Base-by-base conservation (phyloP, 2,329 filamentous ascomycete genomes). In the Colletotrichum scovillei region DNA sequence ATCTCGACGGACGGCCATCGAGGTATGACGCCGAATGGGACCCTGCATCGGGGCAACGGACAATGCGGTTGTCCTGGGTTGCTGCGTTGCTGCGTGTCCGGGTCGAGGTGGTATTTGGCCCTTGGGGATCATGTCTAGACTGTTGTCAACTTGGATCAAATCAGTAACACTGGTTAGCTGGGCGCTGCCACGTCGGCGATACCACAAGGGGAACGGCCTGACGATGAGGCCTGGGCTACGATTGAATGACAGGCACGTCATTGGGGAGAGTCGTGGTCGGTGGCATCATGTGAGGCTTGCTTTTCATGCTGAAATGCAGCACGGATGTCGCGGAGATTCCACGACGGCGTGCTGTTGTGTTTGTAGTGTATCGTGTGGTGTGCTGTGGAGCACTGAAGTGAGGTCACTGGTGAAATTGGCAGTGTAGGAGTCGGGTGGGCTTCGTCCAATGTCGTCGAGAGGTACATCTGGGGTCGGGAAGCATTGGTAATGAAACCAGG, bases 381-480 rank as follows among this genome's bases (percentile, higher is more conserved):
- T 49, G 35, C 24, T 63, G 59, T 19, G 16, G 59, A n/a, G 30
- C 30, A 32, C 8, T 3, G 30, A 4, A 32, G 38, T 30, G 59
- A 49, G n/a, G 26, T 11, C 42, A 30, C 19, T 32, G n/a, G 30
- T 49, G 30, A 7, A 35, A 22, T n/a, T n/a, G 8, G 8, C 4
- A 12, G 30, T 19, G 30, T 30, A 38, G 5, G 42, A 52, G 24
- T 35, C 11, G 11, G 32, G 32, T 56, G 53, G 60, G 26, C 62
- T 53, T 22, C 66, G 59, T 65, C 59, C 55, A 69, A 70, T 46
- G 65, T 42, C 14, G 7, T 19, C 14, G 38, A 42, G 35, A 42
- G 38, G 38, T 65, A 69, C 59, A 42, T 60, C 42, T 30, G 55
- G 66, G 66, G 66, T 19, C 46, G 66, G 59, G 55, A 59, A 72